A percentile compares a stretch with the other conserved stretches of the same genome.
These are phyloP conservation scores for Wakefieldia striispora DNA, from an alignment of 768 basidiomycete genomes.

Conservation along the genomic window DNA sequence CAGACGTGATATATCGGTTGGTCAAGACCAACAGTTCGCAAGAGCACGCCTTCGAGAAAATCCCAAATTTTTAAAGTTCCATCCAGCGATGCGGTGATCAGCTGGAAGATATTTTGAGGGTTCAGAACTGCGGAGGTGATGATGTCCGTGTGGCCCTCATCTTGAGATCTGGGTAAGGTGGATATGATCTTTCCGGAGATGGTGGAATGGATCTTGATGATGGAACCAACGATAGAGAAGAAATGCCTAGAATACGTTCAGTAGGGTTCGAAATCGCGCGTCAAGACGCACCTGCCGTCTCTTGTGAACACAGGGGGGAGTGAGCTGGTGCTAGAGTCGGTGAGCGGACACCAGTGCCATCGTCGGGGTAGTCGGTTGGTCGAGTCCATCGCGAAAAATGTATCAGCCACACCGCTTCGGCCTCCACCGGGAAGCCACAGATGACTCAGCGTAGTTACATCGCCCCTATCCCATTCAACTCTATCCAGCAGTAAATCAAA, in stretches of 20 bases:
- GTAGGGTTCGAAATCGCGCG: conserved; percentile 9
- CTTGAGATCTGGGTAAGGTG: conserved; percentile 61
- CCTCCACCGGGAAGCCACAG: conserved; percentile 11
- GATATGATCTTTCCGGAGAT: conserved; percentile 77
- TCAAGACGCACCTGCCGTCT: conserved; percentile 70
- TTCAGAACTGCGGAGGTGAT: conserved; percentile 77
- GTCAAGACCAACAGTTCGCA: conserved; percentile 69
- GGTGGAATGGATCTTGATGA: conserved; percentile 84
- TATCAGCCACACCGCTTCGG: conserved; percentile 25
- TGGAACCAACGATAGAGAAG: conserved; percentile 79
- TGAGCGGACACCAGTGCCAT: conserved; percentile 67
- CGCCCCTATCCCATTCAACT: not conserved
- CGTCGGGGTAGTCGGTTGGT: conserved; percentile 11
- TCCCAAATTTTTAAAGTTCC: conserved; percentile 93
- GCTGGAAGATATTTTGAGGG: conserved; percentile 85
- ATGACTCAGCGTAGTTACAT: too few species aligned
- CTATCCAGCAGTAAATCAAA: conserved; percentile 2
- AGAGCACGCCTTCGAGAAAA: conserved; percentile 77
- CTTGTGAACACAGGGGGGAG: conserved; percentile 79
- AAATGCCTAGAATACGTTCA: conserved; percentile 62
- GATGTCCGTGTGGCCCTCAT: conserved; percentile 40
- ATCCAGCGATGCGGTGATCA: conserved; percentile 82
- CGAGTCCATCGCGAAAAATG: conserved; percentile 21
- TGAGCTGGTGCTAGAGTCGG: conserved; percentile 62
- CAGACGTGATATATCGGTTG: conserved; percentile 72